Percentiles rank a stretch among this genome's conserved stretches.
Evolutionary conservation across 2,329 filamentous ascomycete species (phyloP).

Genomic region (Aspergillus flavus): DNA sequence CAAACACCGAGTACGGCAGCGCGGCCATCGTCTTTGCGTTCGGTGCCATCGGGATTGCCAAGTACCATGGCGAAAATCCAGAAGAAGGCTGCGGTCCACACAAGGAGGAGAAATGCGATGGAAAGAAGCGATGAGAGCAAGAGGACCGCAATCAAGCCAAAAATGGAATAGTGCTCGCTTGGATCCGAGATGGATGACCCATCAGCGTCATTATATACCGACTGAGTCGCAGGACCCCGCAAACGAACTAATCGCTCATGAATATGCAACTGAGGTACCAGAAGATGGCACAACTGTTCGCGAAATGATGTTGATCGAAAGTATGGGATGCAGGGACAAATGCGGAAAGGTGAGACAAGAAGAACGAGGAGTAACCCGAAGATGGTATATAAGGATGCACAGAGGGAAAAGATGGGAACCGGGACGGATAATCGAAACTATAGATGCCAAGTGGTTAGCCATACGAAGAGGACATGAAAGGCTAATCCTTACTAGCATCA

Average conservation of each 20-base stretch:
- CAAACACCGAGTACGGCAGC: conserved; percentile 61
- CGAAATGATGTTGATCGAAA: conserved; percentile 50
- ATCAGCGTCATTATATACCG: conserved; percentile 47
- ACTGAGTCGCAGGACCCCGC: conserved; percentile 31
- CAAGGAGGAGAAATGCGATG: conserved; percentile 57
- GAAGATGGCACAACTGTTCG: conserved; percentile 54
- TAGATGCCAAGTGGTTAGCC: conserved; percentile 16
- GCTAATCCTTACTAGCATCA: conserved; percentile 42
- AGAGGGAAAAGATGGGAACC: conserved; percentile 57
- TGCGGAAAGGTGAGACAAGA: conserved; percentile 56
- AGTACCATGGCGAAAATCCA: conserved; percentile 64
- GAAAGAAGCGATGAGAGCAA: conserved; percentile 60
- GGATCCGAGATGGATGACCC: conserved; percentile 28
- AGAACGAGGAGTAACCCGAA: conserved; percentile 54
- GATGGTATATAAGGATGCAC: conserved; percentile 58
- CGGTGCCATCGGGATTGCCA: conserved; percentile 63
- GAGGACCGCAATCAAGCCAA: conserved; percentile 54
- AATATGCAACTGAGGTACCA: conserved; percentile 57
- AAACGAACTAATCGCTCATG: conserved; percentile 40
- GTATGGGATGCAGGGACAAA: conserved; percentile 51
- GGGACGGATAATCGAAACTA: conserved; percentile 58
- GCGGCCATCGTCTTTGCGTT: conserved; percentile 62
- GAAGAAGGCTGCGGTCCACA: conserved; percentile 63
- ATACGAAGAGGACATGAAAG: not conserved
- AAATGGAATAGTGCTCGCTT: conserved; percentile 39